Evolutionary conservation across 805 yeast genomes (phyloP), one percentile per base, ranked within the genome.

Genomic region (Candida incommunis): DNA sequence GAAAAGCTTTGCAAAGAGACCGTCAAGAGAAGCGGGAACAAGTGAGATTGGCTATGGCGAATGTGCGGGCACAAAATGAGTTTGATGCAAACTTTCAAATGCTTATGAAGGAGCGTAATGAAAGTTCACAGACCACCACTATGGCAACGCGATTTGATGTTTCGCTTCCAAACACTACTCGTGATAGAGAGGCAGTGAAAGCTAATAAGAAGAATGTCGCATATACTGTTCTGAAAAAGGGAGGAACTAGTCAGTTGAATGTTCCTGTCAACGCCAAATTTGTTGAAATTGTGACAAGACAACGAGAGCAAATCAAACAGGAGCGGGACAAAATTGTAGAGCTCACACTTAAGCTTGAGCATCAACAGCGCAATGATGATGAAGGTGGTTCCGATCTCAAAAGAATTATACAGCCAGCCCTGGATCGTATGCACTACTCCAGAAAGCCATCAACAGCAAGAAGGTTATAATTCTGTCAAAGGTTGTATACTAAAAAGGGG

Each of bases 61-160:
- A 73, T 46, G 58, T 55, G 25, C 67, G 67, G 48, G 68, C 75
- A 23, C 71, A 68, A 25, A 73, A 69, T 2, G 75, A 71, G 27
- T 50, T 82, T 42, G 85, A 79, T 31, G 68, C 62, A 43, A 82
- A 80, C 52, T 74, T 76, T 48, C 72, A 71, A 46, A 64, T 60
- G 43, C 59, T 80, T 54, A 64, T 78, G 48, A 53, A 62, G n/a
- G 78, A 75, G 20, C 68, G 82, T 7, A 61, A 61, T 59, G 34
- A 61, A 54, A 42, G 45, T 48, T 4, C 46, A 59, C 4, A 27
- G 13, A 23, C n/a, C 9, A 29, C 41, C 5, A 18, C 43, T 1
- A n/a, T n/a, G n/a, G 13, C 13, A 7, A 40, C 40, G 4, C 51
- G 47, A 41, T 48, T 66, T 34, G 59, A 57, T 43, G 55, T 56